Evolutionary conservation across 108 stramenopile genomes (phyloP).

Genomic region (Conticribra guillardii): DNA sequence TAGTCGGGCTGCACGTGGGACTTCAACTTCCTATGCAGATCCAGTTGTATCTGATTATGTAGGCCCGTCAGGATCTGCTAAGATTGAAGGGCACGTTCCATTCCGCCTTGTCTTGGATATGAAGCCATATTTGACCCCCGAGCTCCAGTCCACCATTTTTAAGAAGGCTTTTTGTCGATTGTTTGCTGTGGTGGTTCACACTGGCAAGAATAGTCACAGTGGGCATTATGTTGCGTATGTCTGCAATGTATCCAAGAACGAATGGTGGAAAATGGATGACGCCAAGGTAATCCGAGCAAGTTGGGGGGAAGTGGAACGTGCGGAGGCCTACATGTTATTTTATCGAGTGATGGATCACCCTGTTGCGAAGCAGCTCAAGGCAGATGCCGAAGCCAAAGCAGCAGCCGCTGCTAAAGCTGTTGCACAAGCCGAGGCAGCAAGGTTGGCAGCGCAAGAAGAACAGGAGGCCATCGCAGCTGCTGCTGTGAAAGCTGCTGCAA

Average conservation of each 20-base stretch:
- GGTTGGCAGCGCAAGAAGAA: constrained; percentile 17
- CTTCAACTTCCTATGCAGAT: not conserved
- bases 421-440: constrained; percentile 14
- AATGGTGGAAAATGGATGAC: constrained; percentile 96
- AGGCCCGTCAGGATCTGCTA: constrained; percentile 84
- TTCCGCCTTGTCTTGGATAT: constrained; percentile 76
- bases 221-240: constrained; percentile 87
- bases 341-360: constrained; percentile 88
- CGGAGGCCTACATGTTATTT: constrained; percentile 92
- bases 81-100: constrained; percentile 88
- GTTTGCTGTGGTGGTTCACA: constrained; percentile 89
- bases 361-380: constrained; percentile 58
- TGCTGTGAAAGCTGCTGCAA: not conserved
- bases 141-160: constrained; percentile 62
- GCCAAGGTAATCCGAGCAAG: constrained; percentile 63
- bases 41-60: constrained; percentile 12
- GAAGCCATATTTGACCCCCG: constrained; percentile 72
- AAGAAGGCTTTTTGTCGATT: constrained; percentile 80
- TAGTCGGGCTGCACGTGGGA: constrained; percentile 2
- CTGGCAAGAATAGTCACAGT: constrained; percentile 85
- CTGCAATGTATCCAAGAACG: constrained; percentile 72
- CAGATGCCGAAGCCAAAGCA: constrained; percentile 18
- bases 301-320: constrained; percentile 68
- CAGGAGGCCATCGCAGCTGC: too few relatives aligned
- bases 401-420: constrained; percentile 5